These are phyloP conservation scores for Bacterosira constricta DNA, from an alignment of 108 stramenopile species.

Conservation along the genomic window DNA sequence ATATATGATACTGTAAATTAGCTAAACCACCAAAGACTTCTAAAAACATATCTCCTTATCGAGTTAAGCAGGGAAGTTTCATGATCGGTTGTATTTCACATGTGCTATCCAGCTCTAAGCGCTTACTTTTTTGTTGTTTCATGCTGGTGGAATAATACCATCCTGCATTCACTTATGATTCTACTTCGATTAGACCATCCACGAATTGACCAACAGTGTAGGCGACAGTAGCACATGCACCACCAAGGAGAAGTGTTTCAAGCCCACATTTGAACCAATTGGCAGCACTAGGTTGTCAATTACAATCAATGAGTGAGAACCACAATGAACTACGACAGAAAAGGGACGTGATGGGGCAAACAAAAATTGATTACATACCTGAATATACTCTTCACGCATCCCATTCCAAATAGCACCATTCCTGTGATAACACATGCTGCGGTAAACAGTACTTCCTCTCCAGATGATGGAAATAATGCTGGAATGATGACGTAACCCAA, in stretches of 20 bases:
- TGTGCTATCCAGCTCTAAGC: no score
- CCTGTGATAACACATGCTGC: conserved; percentile 86
- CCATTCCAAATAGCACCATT: conserved; percentile 83
- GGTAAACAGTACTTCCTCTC: conserved; percentile 61
- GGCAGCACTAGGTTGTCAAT: conserved; percentile 42
- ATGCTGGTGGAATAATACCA: neutral
- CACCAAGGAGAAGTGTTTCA: conserved; percentile 92
- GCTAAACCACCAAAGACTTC: no score
- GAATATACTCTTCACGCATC: conserved; percentile 92
- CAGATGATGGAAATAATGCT: conserved; percentile 57
- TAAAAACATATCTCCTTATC: no score
- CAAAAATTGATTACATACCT: conserved; percentile 48
- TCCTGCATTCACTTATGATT: neutral
- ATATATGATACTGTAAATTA: no score
- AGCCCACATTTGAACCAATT: conserved; percentile 82
- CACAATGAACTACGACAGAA: neutral
- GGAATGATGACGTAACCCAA: conserved; percentile 89
- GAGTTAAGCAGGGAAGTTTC: no score
- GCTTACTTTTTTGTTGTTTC: no score
- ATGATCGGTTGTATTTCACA: no score
- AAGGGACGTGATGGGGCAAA: no score
- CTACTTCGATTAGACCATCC: conserved; percentile 33
- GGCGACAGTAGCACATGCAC: conserved; percentile 91
- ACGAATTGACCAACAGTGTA: conserved; percentile 93
- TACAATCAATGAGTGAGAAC: neutral